Base-by-base conservation (phyloP, 768 basidiomycete species). In the Tulasnella sp. region DNA sequence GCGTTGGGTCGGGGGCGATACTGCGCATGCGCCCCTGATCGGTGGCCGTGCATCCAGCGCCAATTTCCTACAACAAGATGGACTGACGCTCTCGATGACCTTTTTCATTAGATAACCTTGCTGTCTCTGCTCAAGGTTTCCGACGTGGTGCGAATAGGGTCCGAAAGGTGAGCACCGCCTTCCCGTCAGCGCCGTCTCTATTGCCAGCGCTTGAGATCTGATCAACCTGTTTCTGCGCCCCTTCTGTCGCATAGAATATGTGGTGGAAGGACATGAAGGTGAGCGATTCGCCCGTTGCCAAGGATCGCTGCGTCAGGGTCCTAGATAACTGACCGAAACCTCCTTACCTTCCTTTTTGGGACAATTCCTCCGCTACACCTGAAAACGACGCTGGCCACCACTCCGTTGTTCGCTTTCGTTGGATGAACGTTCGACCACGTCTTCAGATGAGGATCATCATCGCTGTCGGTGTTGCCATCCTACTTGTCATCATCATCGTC, bases 211-310 rank as follows among this genome's bases (percentile, higher is more conserved):
- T 51, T n/a, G 23, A 10, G 6, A 20, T n/a, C 51, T 51, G 61
- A 67, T 15, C 61, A 35, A 67, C 57, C 70, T 75, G 69, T 61
- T 77, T 16, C 72, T n/a, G 37, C n/a, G 20, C 51, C 10, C 42
- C 75, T 77, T 40, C 74, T n/a, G 29, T 29, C 15, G 51, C 37
- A 15, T 81, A 94, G 94, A 95, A 94, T 83, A 95, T 95, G 93
- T 95, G 93, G 93, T 96, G 95, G 95, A 96, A 98, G 84, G 96
- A 98, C 84, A 95, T 95, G 93, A 95, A 95, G 91, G 93, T 93
- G 78, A 73, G 87, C 83, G 35, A 29, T 51, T 73, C 7, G 55
- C 51, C 70, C 77, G 42, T 70, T 18, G 75, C 48, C 39, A 72
- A 40, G 61, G 61, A 67, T 67, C 29, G 26, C 5, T 35, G 26